Evolutionary conservation across 768 basidiomycete species (phyloP), one percentile per base, ranked within the genome.

Genomic region (Lepiota brunneoincarnata): DNA sequence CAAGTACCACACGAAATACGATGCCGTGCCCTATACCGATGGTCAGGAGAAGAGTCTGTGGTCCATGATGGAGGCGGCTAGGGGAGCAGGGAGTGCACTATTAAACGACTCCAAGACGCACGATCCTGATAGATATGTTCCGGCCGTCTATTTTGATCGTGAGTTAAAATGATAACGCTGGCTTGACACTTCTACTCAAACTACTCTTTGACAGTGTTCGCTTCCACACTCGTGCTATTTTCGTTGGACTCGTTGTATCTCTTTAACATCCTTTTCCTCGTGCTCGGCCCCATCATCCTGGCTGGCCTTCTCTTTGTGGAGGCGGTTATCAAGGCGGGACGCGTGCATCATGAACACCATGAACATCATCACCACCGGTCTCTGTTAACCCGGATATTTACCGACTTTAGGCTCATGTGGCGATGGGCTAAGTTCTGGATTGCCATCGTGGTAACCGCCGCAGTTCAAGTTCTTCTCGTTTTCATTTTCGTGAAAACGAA

Each of bases 1-100:
- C 56, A 78, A 75, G 57, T 93, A 93, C 59, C 91, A 93, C 64
- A 92, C 91, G 0, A 79, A 78, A 62, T 80, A 80, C 38, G 91
- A 93, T 62, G 76, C 82, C 1, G 75, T 91, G 40, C 73, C 85
- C 6, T 79, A 79, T 47, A 83, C 76, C 26, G 64, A 72, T 2
- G 85, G 84, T 0, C 73, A 76, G 11, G 73, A 76, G 59, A 76
- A 71, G 54, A 72, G 66, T 6, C 69, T 93, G 7, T 93, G 90
- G 89, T 76, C 82, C 2, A 89, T 91, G 85, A 80, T 93, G 80
- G 87, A 92, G 57, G 74, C 77, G 1, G 72, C 82, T 0, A 68
- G 74, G 46, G 80, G 75, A 2, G 81, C 83, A 0, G 87, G 84
- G 6, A 43, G 75, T 6, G 73, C 73, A 2, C 67, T 93, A 26